Evolutionary conservation across 805 yeast species (phyloP).

Genomic region (Starmerella floris): DNA sequence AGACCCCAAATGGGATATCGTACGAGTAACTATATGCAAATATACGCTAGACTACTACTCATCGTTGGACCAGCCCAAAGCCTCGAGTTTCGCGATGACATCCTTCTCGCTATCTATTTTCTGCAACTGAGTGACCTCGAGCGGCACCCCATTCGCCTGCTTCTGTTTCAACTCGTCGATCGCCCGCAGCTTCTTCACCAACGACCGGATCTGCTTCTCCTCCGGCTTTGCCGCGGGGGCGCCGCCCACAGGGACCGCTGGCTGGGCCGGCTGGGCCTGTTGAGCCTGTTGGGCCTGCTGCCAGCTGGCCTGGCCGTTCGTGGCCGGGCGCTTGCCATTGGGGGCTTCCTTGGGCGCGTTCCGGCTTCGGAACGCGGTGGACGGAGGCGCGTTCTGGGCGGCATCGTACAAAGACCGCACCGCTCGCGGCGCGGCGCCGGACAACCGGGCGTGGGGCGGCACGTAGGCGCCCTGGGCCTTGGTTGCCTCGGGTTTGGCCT

Average conservation of each 20-base stretch:
- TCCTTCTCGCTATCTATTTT: constrained; percentile 79
- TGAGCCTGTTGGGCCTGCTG: constrained; percentile 1
- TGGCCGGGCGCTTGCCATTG: background rate
- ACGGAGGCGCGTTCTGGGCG: constrained; percentile 6
- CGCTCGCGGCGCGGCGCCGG: constrained; percentile 25
- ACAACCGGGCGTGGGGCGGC: constrained; percentile 83
- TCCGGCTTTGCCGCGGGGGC: constrained; percentile 43
- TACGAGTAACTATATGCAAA: too few species aligned
- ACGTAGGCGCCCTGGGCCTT: constrained; percentile 83
- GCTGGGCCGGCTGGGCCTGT: constrained; percentile 1
- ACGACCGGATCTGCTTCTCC: constrained; percentile 82
- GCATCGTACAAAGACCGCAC: constrained; percentile 23
- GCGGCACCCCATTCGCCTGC: constrained; percentile 65
- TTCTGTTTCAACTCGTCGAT: constrained; percentile 79
- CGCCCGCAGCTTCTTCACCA: constrained; percentile 89
- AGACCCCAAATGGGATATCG: too few species aligned
- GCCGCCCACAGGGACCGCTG: constrained; percentile 34
- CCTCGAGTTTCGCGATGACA: constrained; percentile 58
- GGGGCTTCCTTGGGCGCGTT: background rate
- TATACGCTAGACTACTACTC: too few species aligned
- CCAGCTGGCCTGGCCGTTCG: background rate
- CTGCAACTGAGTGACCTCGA: constrained; percentile 85
- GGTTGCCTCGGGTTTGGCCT: constrained; percentile 26
- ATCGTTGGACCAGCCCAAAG: constrained; percentile 52
- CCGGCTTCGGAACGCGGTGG: background rate